A percentile compares a stretch with the other conserved stretches of the same genome.
phyloP scores from a whole-genome alignment of 23 red algal species.

The Gracilaria gracilis region DNA sequence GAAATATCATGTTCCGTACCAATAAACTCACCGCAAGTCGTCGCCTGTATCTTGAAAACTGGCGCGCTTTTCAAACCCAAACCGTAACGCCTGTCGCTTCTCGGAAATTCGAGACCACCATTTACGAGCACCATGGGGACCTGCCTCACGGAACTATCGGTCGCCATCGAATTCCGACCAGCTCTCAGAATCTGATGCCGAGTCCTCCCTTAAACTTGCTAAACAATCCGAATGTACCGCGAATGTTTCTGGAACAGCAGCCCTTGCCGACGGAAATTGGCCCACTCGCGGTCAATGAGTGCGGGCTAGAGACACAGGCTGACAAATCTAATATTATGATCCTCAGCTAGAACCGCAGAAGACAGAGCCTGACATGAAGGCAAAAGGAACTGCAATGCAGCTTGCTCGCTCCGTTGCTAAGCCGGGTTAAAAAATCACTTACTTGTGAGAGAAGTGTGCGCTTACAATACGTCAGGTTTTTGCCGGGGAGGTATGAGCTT shows the following conservation, averaged over 20 bases:
- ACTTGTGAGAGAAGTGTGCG: conserved; percentile 77
- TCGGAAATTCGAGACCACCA: too few species aligned
- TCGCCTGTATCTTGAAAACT: too few species aligned
- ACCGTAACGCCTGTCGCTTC: too few species aligned
- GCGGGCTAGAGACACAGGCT: conserved; percentile 38
- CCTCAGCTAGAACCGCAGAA: conserved; percentile 27
- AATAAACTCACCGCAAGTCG: too few species aligned
- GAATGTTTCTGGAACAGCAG: conserved; percentile 44
- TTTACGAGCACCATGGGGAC: too few species aligned
- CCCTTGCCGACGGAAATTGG: not conserved
- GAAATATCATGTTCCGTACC: too few species aligned
- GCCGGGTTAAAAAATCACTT: conserved; percentile 58
- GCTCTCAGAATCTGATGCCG: not conserved
- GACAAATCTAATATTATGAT: conserved; percentile 56
- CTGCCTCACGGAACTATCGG: conserved; percentile 46
- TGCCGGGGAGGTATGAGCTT: conserved; percentile 77
- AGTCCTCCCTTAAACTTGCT: not conserved
- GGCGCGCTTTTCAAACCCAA: too few species aligned
- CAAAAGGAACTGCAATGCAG: conserved; percentile 48
- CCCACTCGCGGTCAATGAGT: conserved; percentile 26
- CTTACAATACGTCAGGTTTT: conserved; percentile 80
- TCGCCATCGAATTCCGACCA: conserved; percentile 38
- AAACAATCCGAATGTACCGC: conserved; percentile 11
- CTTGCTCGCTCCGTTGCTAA: conserved; percentile 61
- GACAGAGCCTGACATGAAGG: conserved; percentile 52